Evolutionary conservation across 202 grass and related monocot species (phyloP).

Genomic region (Zoysia matrella): DNA sequence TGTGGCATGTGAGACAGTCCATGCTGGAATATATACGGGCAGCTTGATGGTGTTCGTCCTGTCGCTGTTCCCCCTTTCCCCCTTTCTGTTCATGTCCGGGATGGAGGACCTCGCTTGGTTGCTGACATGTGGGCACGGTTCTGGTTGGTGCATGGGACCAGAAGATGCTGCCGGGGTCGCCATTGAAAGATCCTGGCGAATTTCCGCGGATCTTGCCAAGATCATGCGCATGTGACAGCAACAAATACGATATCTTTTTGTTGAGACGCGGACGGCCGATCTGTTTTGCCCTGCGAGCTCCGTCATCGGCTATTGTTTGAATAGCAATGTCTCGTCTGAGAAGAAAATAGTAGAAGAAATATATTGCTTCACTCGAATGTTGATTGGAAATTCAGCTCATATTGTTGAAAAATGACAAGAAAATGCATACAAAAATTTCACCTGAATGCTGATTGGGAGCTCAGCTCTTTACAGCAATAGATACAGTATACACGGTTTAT

Average conservation of each 20-base stretch:
- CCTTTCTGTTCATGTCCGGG: conserved; percentile 10
- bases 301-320: background rate
- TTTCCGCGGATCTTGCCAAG: conserved; percentile 29
- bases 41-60: conserved; percentile 39
- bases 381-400: background rate
- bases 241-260: background rate
- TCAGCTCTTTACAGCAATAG: conserved; percentile 34
- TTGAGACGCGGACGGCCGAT: background rate
- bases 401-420: background rate
- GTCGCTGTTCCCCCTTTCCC: background rate
- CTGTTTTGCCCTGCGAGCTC: conserved; percentile 28
- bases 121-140: background rate
- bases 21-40: conserved; percentile 47
- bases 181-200: conserved; percentile 29
- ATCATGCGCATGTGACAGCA: conserved; percentile 25
- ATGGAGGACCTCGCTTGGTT: background rate
- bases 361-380: too few species aligned
- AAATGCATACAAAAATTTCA: conserved; percentile 9
- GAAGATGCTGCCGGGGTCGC: conserved; percentile 30
- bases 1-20: conserved; percentile 25
- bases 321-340: background rate
- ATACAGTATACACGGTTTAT: conserved; percentile 22
- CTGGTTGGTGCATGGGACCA: background rate
- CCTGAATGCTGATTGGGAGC: background rate
- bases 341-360: too few species aligned